Conservation (phyloP, 73 alveolate genomes). For the Paramecium primaurelia region DNA sequence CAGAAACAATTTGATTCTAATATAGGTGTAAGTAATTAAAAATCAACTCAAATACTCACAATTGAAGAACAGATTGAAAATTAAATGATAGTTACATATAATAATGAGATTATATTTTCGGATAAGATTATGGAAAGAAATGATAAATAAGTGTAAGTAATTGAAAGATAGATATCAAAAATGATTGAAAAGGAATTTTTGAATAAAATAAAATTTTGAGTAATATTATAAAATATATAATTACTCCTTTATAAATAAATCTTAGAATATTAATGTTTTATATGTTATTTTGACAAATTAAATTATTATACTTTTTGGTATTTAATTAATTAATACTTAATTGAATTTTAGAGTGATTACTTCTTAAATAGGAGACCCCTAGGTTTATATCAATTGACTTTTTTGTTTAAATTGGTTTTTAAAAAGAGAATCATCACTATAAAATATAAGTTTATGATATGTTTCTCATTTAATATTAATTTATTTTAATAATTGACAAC, state of each 20-base stretch:
- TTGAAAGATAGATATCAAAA: background rate
- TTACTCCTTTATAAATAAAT: background rate
- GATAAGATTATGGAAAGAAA: background rate
- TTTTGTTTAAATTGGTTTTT: no score
- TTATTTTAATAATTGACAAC: no score
- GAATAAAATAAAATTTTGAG: constrained; percentile 10
- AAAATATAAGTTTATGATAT: no score
- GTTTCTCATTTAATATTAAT: no score
- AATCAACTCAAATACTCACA: background rate
- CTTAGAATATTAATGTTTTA: no score
- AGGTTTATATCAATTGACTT: no score
- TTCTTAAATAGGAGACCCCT: no score
- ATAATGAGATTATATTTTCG: background rate
- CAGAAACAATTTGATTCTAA: background rate
- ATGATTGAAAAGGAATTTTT: constrained; percentile 13
- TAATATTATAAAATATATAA: background rate
- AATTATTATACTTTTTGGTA: no score
- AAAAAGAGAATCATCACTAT: no score
- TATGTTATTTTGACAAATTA: no score
- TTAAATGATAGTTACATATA: background rate
- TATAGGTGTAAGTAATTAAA: background rate
- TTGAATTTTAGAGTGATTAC: no score
- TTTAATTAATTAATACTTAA: no score
- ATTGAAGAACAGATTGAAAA: background rate
- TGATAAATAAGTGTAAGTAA: background rate